Conservation (phyloP, 768 basidiomycete species). For the Dictyophora rubrovolvata region DNA sequence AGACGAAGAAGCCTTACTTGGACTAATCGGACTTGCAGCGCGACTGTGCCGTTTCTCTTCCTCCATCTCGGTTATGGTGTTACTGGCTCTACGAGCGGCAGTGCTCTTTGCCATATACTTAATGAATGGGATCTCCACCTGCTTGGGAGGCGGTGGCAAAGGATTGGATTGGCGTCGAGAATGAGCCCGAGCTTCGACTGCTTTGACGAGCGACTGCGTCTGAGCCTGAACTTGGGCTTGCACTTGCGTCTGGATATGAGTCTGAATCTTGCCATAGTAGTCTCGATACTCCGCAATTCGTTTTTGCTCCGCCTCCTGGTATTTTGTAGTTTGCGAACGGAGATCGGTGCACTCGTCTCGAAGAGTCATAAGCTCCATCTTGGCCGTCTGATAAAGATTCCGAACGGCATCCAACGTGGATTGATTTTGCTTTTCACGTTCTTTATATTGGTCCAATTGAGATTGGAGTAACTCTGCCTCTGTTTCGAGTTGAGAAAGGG, state of each 20-base stretch:
- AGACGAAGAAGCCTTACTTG: conserved; percentile 2
- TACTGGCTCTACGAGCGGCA: background rate
- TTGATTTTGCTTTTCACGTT: background rate
- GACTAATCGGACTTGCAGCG: background rate
- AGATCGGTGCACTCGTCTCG: conserved; percentile 4
- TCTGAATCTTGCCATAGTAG: conserved; percentile 1
- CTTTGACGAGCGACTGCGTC: background rate
- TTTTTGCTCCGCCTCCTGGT: background rate
- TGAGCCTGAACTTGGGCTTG: background rate
- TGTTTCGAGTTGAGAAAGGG: background rate
- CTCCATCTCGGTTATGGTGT: background rate
- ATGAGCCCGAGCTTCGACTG: conserved; percentile 15
- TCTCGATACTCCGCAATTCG: conserved; percentile 1
- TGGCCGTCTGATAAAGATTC: conserved; percentile 3
- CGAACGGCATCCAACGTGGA: background rate
- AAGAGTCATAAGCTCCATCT: background rate
- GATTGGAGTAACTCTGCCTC: background rate
- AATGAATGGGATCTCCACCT: conserved; percentile 20
- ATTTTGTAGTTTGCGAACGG: background rate
- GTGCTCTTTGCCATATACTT: background rate
- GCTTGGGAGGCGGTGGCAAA: conserved; percentile 47
- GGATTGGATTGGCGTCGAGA: conserved; percentile 34
- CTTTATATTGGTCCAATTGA: background rate
- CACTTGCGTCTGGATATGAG: background rate
- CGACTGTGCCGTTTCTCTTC: background rate